These are phyloP conservation scores for Thelephora terrestris DNA, from an alignment of 1,284 basidiomycete genomes.

Conservation along the genomic window DNA sequence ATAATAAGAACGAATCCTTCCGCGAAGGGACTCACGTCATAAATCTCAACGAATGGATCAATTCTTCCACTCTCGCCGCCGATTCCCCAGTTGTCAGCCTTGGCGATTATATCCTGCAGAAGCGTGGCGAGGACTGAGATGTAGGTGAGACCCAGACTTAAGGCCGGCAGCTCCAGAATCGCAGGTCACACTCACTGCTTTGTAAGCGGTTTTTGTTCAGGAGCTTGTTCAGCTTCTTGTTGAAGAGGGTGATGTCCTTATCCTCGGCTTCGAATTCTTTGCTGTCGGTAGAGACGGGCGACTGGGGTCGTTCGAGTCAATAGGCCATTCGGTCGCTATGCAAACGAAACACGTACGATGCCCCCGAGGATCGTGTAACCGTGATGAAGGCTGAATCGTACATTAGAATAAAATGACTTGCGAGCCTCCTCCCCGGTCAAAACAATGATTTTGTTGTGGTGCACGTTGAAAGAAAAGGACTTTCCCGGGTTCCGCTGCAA, in stretches of 20 bases:
- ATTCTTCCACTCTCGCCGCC: neutral
- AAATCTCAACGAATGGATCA: neutral
- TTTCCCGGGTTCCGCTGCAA: neutral
- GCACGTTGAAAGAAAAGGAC: neutral
- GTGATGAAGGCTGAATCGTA: constrained; percentile 20
- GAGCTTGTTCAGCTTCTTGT: neutral
- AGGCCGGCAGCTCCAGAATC: neutral
- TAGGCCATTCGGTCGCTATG: neutral
- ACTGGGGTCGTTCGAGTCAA: neutral
- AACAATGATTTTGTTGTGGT: constrained; percentile 20
- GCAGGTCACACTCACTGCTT: neutral
- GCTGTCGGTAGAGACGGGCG: neutral
- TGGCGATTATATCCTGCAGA: neutral
- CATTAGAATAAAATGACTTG: constrained; percentile 23
- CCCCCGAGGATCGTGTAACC: constrained; percentile 28
- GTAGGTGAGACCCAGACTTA: neutral
- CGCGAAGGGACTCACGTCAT: neutral
- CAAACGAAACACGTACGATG: constrained; percentile 8
- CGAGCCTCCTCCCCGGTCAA: constrained; percentile 23
- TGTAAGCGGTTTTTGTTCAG: neutral
- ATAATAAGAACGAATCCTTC: neutral
- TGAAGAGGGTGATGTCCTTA: neutral
- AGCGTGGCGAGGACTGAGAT: neutral
- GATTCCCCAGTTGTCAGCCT: neutral
- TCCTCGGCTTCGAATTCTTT: neutral